A percentile compares a stretch with the other conserved stretches of the same genome.
phyloP scores from a whole-genome alignment of 2,329 filamentous ascomycete species.

The Dactylonectria macrodidyma region DNA sequence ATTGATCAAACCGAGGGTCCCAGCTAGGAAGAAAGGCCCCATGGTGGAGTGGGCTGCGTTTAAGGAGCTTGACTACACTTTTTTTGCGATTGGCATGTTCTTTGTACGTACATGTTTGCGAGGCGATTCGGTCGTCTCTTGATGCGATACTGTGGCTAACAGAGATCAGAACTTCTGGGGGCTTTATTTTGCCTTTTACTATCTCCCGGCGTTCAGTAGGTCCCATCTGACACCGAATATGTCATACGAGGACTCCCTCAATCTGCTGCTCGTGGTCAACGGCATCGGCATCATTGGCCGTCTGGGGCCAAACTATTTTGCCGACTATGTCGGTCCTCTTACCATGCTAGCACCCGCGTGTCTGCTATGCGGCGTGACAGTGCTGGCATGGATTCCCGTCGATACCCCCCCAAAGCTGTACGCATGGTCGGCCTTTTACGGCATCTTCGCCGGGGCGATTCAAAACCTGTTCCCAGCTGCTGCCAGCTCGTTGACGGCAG shows the following conservation, averaged over 20 bases:
- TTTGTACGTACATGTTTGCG: background rate
- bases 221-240: background rate
- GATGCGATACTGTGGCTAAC: too few relatives aligned
- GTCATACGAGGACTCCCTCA: constrained; percentile 5
- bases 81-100: constrained; percentile 16
- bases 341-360: constrained; percentile 11
- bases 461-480: constrained; percentile 19
- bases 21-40: background rate
- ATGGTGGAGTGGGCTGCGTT: constrained; percentile 13
- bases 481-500: background rate
- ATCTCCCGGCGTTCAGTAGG: constrained; percentile 10
- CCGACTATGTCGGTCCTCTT: constrained; percentile 5
- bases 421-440: constrained; percentile 13
- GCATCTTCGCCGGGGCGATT: constrained; percentile 16
- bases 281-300: constrained; percentile 15
- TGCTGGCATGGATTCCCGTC: constrained; percentile 12
- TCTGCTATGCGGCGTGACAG: constrained; percentile 3
- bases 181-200: constrained; percentile 18
- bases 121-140: too few relatives aligned
- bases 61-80: constrained; percentile 1
- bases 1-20: background rate
- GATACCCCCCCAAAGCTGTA: constrained; percentile 13
- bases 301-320: constrained; percentile 10
- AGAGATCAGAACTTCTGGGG: constrained; percentile 14
- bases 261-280: constrained; percentile 18